These are phyloP conservation scores for Kwoniella sp. DNA, from an alignment of 768 basidiomycete species.

Conservation along the genomic window DNA sequence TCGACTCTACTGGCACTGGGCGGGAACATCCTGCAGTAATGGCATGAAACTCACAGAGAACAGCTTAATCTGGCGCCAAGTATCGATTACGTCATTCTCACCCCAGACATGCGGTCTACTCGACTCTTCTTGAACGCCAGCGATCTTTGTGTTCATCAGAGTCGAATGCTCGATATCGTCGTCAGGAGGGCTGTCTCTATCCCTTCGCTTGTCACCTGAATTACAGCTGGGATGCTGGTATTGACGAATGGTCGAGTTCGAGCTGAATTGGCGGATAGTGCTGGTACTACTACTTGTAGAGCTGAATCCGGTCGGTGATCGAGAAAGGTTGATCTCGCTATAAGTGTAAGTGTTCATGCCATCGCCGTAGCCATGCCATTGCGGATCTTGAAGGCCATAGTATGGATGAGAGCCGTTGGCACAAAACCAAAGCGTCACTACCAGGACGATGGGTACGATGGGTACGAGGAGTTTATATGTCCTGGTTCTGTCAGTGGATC, in stretches of 20 bases:
- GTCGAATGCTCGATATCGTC: not conserved
- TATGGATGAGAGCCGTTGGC: slow-evolving; percentile 6
- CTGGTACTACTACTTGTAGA: not conserved
- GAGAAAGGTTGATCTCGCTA: not conserved
- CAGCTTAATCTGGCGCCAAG: not conserved
- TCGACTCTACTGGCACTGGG: not conserved
- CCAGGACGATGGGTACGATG: too few relatives aligned
- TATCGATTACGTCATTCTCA: not conserved
- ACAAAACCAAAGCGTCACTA: slow-evolving; percentile 14
- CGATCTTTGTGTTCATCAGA: too few relatives aligned
- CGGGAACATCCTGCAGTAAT: not conserved
- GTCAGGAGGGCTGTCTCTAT: not conserved
- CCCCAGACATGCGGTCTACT: too few relatives aligned
- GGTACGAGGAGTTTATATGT: too few relatives aligned
- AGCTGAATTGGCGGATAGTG: not conserved
- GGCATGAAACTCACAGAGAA: not conserved
- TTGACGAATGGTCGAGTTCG: not conserved
- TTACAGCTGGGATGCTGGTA: too few relatives aligned
- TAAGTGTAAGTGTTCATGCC: too few relatives aligned
- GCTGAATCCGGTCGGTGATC: not conserved
- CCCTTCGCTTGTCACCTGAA: not conserved
- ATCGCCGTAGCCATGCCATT: too few relatives aligned
- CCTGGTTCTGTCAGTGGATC: too few relatives aligned
- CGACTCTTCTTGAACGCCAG: too few relatives aligned
- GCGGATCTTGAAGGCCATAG: not conserved